These are phyloP conservation scores for Takashimella tepidaria DNA, from an alignment of 1,284 basidiomycete species.

Conservation along the genomic window DNA sequence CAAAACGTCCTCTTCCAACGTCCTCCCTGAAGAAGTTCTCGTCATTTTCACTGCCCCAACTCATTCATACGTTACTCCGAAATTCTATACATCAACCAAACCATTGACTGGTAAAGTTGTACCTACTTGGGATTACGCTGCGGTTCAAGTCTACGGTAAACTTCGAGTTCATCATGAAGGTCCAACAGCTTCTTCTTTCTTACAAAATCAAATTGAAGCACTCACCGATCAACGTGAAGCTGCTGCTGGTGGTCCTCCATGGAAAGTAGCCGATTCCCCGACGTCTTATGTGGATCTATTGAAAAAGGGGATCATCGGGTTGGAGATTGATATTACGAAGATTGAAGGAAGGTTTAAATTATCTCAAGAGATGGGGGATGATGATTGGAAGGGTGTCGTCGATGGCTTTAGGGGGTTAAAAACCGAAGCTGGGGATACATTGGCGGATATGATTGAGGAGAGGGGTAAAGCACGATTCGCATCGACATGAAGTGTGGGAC, in stretches of 20 bases:
- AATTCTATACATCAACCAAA: conserved; percentile 44
- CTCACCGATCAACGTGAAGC: conserved; percentile 32
- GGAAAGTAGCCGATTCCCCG: conserved; percentile 48
- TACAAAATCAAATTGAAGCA: conserved; percentile 36
- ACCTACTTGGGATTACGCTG: conserved; percentile 47
- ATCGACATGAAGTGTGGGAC: too few relatives aligned
- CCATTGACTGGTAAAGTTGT: conserved; percentile 45
- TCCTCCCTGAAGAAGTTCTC: conserved; percentile 37
- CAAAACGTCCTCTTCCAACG: background rate
- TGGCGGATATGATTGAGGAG: conserved; percentile 38
- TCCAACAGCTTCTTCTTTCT: conserved; percentile 22
- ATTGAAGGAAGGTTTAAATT: conserved; percentile 49
- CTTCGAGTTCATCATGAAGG: conserved; percentile 24
- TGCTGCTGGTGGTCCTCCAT: conserved; percentile 17
- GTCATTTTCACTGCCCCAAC: conserved; percentile 44
- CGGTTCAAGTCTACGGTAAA: conserved; percentile 46
- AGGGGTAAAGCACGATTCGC: conserved; percentile 15
- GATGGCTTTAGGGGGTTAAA: conserved; percentile 38
- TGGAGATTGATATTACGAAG: conserved; percentile 45
- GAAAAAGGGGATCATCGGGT: conserved; percentile 47
- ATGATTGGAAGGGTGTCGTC: conserved; percentile 46
- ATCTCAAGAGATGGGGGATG: conserved; percentile 42
- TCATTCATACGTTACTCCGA: conserved; percentile 44
- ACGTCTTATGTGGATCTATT: conserved; percentile 42
- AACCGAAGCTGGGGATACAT: conserved; percentile 26